Base-by-base conservation (phyloP, 2,329 filamentous ascomycete species). In the Talaromyces sp. region DNA sequence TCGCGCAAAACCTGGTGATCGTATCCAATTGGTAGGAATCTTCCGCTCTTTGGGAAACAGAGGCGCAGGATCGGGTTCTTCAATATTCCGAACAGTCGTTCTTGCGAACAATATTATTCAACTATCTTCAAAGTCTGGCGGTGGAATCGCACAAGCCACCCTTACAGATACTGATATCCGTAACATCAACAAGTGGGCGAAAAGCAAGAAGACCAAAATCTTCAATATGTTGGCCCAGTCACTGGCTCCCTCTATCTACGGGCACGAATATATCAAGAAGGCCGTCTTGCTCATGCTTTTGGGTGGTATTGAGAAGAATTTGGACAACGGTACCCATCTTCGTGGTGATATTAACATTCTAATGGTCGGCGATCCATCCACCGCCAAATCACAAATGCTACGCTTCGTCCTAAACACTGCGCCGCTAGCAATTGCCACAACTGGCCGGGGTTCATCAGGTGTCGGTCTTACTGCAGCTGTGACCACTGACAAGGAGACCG, bases 301-400 rank as follows among this genome's bases (percentile, higher is more conserved):
- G 14, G 91, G 95, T 73, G 95, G 95, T 66, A 93, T 96, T 85
- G 95, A 99, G 83, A 99, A 99, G 84, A 99, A 99, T 73, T 80
- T 99, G 64, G 95, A 98, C 68, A 99, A 99, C 72, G 95, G 95
- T 66, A 98, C 95, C 1, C 95, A 99, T 86, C 81, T 99, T 76
- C 90, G 95, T 85, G 95, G 95, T 82, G 95, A 99, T 74, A 98
- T 99, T 81, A 99, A 99, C 77, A 97, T 99, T 70, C 85, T 99
- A 60, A 98, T 99, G 95, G 94, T 99, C 50, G 95, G 95, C 80
- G 95, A 99, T 77, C 95, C 95, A 3, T 99, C 95, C 0, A 99
- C 95, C 0, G 95, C 95, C 66, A 99, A 99, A 78, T 99, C 95
- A n/a, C 95, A 99, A 76, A 86, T 99, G 63, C 85, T 99, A 49